Base-by-base conservation (phyloP, 345 rosid genomes). In the Syzygium grande region DNA sequence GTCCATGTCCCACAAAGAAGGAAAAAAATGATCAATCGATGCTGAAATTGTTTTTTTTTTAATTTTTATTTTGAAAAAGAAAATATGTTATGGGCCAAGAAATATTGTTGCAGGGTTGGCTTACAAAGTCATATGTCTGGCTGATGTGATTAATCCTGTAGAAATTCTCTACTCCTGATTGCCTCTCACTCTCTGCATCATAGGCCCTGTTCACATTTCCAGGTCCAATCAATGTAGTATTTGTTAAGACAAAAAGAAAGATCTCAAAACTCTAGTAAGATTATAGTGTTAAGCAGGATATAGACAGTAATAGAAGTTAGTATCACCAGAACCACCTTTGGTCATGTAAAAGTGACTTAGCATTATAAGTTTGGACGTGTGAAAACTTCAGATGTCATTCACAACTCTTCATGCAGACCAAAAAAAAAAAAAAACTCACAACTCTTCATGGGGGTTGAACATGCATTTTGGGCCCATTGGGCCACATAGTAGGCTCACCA, bases 91-190 rank as follows among this genome's bases (percentile, higher is more conserved):
- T 54, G 43, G 61, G 83, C 49, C 49, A 9, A 38, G 49, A 73
- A 73, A 73, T 73, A 34, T 19, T 34, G 49, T 73, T 38, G 83
- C 49, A 38, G 49, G 43, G 49, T 43, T 88, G 25, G 55, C 93
- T 88, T 88, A 94, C 99, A 84, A 96, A 96, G 85, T 95, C 98
- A 90, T 93, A 93, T 1, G 98, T 96, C 89, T 97, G 99, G 88
- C 89, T 92, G 83, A 94, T 93, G 91, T 97, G 99, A 91, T 96
- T 96, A 55, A 84, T 86, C 87, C 91, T 87, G 92, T 97, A 96
- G 88, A 97, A 94, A 19, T 91, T 92, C 91, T 97, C 99, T 52
- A 96, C 99, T 41, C 93, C 92, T 86, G 90, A 89, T 80, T 92
- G 96, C 89, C 99, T 94, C 87, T 93, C 96, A 30, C 96, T 94